A percentile compares a stretch with the other conserved stretches of the same genome.
Conservation (phyloP, 148 eudicot species). For the Silene conica region DNA sequence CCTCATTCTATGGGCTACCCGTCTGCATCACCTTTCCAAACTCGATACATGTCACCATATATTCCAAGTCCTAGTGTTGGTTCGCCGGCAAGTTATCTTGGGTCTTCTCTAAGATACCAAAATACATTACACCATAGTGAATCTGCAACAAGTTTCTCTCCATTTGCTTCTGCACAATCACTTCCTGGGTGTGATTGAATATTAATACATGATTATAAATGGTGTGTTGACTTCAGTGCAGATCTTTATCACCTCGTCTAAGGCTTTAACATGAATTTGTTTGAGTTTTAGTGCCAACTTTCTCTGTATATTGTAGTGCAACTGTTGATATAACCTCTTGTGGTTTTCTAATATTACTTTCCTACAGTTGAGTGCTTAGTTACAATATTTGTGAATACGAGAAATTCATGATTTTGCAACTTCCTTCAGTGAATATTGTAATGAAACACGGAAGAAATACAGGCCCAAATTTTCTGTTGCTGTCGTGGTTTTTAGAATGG, state of each 20-base stretch:
- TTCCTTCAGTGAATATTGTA: neutral
- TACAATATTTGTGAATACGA: neutral
- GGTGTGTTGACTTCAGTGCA: constrained; percentile 10
- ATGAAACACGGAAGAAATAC: too few relatives aligned
- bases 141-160: constrained; percentile 69
- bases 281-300: neutral
- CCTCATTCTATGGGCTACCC: constrained; percentile 56
- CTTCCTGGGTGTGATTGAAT: constrained; percentile 49
- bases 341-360: neutral
- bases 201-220: too few relatives aligned
- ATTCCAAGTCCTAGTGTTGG: constrained; percentile 51
- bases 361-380: neutral
- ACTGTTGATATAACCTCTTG: constrained; percentile 3
- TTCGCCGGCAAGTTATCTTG: constrained; percentile 56
- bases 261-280: neutral
- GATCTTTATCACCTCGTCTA: constrained; percentile 16
- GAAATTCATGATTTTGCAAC: neutral
- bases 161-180: constrained; percentile 63
- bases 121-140: constrained; percentile 60
- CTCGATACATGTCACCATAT: constrained; percentile 46
- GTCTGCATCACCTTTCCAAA: constrained; percentile 32
- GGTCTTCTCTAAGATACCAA: constrained; percentile 53
- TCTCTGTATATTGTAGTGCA: constrained; percentile 29
- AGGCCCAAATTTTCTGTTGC: too few relatives aligned
- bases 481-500: too few relatives aligned